A percentile compares a stretch with the other conserved stretches of the same genome.
These are phyloP conservation scores for Stephania cephalantha DNA, from an alignment of 164 flowering plant species.

Conservation along the genomic window DNA sequence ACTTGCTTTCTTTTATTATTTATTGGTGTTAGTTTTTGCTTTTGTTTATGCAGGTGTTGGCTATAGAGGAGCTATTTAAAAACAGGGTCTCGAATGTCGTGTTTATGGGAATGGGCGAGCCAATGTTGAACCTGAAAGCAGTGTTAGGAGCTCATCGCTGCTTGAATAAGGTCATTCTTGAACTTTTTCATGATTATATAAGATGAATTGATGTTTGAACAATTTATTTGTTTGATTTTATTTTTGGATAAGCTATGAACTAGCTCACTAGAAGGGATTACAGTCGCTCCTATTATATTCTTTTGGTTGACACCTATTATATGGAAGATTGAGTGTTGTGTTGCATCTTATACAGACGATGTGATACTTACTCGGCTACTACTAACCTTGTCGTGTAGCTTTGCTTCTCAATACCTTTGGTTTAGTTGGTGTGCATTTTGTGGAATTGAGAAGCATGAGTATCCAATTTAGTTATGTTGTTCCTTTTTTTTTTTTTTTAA, in stretches of 20 bases:
- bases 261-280: too few species aligned
- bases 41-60: conserved; percentile 57
- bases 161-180: conserved; percentile 59
- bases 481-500: not conserved
- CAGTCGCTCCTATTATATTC: too few species aligned
- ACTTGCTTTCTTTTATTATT: not conserved
- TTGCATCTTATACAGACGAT: too few species aligned
- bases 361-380: too few species aligned
- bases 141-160: conserved; percentile 91
- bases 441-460: not conserved
- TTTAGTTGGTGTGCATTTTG: not conserved
- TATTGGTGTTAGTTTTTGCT: not conserved
- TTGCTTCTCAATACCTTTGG: not conserved
- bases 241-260: not conserved
- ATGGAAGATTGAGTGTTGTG: too few species aligned
- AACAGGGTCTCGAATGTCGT: conserved; percentile 92
- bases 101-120: conserved; percentile 99
- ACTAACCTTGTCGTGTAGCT: not conserved
- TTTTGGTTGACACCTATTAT: too few species aligned
- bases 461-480: not conserved
- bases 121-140: conserved; percentile 88
- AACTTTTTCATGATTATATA: conserved; percentile 2
- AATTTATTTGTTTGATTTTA: not conserved
- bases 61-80: conserved; percentile 83
- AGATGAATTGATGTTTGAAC: not conserved